Base-by-base conservation (phyloP, 2,329 filamentous ascomycete species). In the Nannizzia gypsea region DNA sequence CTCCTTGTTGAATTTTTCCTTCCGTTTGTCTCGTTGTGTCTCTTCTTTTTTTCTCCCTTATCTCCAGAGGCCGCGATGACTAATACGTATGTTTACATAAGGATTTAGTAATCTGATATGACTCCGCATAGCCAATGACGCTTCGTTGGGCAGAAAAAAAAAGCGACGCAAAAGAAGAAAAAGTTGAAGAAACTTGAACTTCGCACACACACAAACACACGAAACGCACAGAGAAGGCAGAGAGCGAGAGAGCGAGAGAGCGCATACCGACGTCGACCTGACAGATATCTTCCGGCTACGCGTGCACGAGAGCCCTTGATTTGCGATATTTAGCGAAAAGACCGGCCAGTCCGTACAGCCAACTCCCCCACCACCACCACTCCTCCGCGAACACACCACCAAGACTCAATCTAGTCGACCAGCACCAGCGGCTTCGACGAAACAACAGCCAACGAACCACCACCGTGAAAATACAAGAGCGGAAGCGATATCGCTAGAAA, bases 71-170 rank as follows among this genome's bases (percentile, higher is more conserved):
- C 31, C 8, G 24, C n/a, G 50, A 36, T 54, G 26, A 54, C 26
- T 34, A 54, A 54, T 31, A 36, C 31, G 31, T n/a, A n/a, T n/a
- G n/a, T n/a, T n/a, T n/a, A n/a, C n/a, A n/a, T n/a, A n/a, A n/a
- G n/a, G n/a, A n/a, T n/a, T n/a, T n/a, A n/a, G n/a, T n/a, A n/a
- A n/a, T n/a, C n/a, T n/a, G n/a, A n/a, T n/a, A n/a, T 54, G 50
- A 24, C 8, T 22, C 15, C 6, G 9, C 50, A 24, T 26, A 24
- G 50, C 50, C 50, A 54, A 54, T 54, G 50, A 54, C 50, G 50
- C 26, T 54, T 54, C 48, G 50, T 54, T 54, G 50, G 50, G 50
- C 50, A 54, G 50, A 36, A 54, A 54, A 54, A 36, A 31, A 31
- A 31, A 36, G 13, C 9, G 13, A 13, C 22, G 44, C 22, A 6